These are phyloP conservation scores for Naematelia aurantialba DNA, from an alignment of 768 basidiomycete genomes.

Conservation along the genomic window DNA sequence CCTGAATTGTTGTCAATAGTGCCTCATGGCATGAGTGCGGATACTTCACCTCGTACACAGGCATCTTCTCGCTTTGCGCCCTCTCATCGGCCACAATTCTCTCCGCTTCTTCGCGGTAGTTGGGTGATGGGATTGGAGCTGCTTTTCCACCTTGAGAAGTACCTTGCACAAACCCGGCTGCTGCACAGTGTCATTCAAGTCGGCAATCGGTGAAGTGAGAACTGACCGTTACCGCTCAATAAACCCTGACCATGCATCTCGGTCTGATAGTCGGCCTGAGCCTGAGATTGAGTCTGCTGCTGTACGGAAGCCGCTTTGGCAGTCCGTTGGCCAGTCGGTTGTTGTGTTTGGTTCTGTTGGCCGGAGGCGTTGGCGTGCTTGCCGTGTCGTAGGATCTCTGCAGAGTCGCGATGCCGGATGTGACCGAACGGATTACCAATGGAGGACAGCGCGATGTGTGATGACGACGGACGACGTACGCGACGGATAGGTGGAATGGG, in stretches of 20 bases:
- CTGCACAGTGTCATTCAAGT: constrained; percentile 12
- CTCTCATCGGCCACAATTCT: constrained; percentile 72
- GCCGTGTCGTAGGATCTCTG: constrained; percentile 79
- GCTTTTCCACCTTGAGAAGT: constrained; percentile 44
- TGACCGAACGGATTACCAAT: background rate
- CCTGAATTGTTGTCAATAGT: constrained; percentile 20
- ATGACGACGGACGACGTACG: constrained; percentile 27
- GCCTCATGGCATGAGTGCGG: background rate
- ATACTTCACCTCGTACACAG: constrained; percentile 62
- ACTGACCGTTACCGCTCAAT: constrained; percentile 34
- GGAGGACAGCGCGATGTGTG: constrained; percentile 18
- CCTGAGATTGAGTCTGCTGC: constrained; percentile 29
- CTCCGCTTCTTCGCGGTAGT: constrained; percentile 56
- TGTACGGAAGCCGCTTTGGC: constrained; percentile 34
- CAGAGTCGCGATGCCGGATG: constrained; percentile 7
- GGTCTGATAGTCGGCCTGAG: constrained; percentile 49
- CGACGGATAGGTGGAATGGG: background rate
- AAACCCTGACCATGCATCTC: constrained; percentile 48
- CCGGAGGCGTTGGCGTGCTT: constrained; percentile 55
- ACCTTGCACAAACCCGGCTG: constrained; percentile 27
- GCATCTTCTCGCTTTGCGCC: constrained; percentile 71
- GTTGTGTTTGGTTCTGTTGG: constrained; percentile 38
- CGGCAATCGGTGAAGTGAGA: background rate
- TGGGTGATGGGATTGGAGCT: constrained; percentile 40
- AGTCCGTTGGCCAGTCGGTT: constrained; percentile 47